Evolutionary conservation across 371 early-diverging fungal species (phyloP).

Genomic region (Mucor circinelloides): DNA sequence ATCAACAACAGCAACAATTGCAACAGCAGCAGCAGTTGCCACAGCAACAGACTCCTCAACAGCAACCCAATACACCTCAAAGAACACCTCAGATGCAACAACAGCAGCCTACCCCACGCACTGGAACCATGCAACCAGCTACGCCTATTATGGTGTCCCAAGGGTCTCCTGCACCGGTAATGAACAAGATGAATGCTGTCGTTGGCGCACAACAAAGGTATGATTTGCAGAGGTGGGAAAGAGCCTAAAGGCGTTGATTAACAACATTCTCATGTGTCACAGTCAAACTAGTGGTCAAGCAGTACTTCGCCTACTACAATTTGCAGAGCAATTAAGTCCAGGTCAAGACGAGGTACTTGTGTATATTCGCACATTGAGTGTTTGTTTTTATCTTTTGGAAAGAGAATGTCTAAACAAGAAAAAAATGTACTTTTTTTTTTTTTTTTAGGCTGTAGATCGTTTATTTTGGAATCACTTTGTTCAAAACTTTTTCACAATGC

Average conservation of each 20-base stretch:
- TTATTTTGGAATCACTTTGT: constrained; percentile 42
- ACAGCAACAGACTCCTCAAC: constrained; percentile 2
- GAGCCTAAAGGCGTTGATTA: not conserved
- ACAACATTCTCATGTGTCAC: not conserved
- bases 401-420: not conserved
- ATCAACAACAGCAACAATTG: constrained; percentile 6
- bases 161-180: constrained; percentile 20
- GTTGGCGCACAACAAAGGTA: constrained; percentile 16
- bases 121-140: constrained; percentile 10
- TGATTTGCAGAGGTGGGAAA: not conserved
- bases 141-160: constrained; percentile 37
- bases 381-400: not conserved
- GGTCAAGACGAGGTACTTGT: constrained; percentile 29
- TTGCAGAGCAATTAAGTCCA: constrained; percentile 46
- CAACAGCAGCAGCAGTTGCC: constrained; percentile 10
- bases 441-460: constrained; percentile 27
- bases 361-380: not conserved
- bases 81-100: constrained; percentile 9
- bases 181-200: not conserved
- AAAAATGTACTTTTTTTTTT: too few species aligned
- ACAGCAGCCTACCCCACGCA: constrained; percentile 4
- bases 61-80: constrained; percentile 6
- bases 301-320: constrained; percentile 45
- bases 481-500: constrained; percentile 35
- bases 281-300: constrained; percentile 36